These are phyloP conservation scores for Lentinula novae-zelandiae DNA, from an alignment of 1,284 basidiomycete species.

Conservation along the genomic window DNA sequence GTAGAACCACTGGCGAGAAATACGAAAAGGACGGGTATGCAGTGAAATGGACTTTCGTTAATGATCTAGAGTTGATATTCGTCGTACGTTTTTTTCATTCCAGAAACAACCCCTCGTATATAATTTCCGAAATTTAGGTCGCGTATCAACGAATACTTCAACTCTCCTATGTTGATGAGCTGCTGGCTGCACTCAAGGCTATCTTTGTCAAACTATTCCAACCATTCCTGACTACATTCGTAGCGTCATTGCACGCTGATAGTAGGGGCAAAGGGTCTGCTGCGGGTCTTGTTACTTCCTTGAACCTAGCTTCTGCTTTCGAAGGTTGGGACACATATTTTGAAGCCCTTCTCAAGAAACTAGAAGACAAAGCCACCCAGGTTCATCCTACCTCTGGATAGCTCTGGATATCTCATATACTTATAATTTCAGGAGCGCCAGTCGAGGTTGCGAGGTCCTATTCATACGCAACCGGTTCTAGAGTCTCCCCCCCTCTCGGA, in stretches of 20 bases:
- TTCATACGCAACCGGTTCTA: slow-evolving; percentile 34
- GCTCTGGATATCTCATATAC: slow-evolving; percentile 5
- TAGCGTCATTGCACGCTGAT: slow-evolving; percentile 73
- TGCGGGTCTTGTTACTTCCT: slow-evolving; percentile 37
- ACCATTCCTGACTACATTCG: slow-evolving; percentile 77
- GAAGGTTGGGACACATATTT: slow-evolving; percentile 84
- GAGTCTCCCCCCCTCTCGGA: slow-evolving; percentile 52
- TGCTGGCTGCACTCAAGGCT: slow-evolving; percentile 76
- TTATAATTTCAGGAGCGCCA: slow-evolving; percentile 55
- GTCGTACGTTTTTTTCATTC: slow-evolving; percentile 58
- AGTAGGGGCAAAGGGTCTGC: slow-evolving; percentile 40
- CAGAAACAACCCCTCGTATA: slow-evolving; percentile 7
- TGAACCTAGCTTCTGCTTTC: slow-evolving; percentile 72
- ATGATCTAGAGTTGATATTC: slow-evolving; percentile 92
- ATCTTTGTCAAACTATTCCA: slow-evolving; percentile 85
- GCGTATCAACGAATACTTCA: slow-evolving; percentile 97
- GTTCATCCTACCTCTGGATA: slow-evolving; percentile 31
- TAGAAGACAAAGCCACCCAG: slow-evolving; percentile 75
- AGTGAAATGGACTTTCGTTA: slow-evolving; percentile 89
- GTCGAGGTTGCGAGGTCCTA: slow-evolving; percentile 48
- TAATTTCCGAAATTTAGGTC: slow-evolving; percentile 49
- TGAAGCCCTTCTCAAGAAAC: slow-evolving; percentile 68
- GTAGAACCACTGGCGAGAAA: slow-evolving; percentile 70
- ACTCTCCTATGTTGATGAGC: slow-evolving; percentile 89
- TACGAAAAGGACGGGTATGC: slow-evolving; percentile 92